Percentiles rank a stretch among this genome's conserved stretches.
phyloP scores from a whole-genome alignment of 305 asterid genomes.

The Plantago rigida region DNA sequence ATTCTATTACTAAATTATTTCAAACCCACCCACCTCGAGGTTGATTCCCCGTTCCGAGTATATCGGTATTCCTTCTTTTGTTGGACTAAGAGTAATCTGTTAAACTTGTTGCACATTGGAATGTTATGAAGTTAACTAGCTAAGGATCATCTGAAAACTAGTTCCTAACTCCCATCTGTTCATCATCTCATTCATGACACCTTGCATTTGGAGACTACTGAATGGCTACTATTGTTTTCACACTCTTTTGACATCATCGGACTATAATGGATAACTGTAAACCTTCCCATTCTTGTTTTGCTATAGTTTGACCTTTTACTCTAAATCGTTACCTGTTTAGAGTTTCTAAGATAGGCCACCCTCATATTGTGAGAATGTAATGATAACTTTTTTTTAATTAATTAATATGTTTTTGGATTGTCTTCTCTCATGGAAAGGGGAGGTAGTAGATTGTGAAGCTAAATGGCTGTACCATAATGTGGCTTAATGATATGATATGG shows the following conservation, averaged over 20 bases:
- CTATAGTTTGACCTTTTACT: not conserved
- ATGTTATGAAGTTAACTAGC: not conserved
- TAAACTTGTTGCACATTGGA: not conserved
- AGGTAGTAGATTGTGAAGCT: not conserved
- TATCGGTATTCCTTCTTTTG: too few relatives aligned
- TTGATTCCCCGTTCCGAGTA: not conserved
- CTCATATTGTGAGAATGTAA: not conserved
- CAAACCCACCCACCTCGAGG: not conserved
- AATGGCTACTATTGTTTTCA: not conserved
- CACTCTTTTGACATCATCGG: not conserved
- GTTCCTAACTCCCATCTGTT: too few relatives aligned
- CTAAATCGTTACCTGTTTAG: not conserved
- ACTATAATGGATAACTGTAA: not conserved
- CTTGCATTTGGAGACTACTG: not conserved
- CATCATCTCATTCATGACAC: not conserved
- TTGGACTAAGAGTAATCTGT: not conserved
- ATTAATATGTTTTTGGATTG: not conserved
- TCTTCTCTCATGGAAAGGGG: not conserved
- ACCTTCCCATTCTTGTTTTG: not conserved
- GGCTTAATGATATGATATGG: not conserved
- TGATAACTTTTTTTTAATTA: too few relatives aligned
- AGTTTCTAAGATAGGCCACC: not conserved
- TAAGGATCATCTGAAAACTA: too few relatives aligned
- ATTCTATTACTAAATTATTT: too few relatives aligned
- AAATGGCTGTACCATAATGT: not conserved